Conservation (phyloP, 2,329 filamentous ascomycete genomes). For the Sarocladiaceae sp. region DNA sequence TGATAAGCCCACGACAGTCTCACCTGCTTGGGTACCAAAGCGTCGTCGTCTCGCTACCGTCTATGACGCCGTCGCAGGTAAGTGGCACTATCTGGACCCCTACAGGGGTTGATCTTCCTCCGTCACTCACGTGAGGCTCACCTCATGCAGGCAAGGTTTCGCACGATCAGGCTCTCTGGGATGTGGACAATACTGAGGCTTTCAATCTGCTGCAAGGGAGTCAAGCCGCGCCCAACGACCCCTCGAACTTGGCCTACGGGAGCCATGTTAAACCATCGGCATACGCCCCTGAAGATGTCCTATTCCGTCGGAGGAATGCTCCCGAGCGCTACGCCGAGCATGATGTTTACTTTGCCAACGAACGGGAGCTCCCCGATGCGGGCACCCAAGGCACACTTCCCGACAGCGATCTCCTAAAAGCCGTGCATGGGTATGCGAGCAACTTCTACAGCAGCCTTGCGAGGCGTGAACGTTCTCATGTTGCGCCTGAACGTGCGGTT, state of each 20-base stretch:
- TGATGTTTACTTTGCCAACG: conserved; percentile 64
- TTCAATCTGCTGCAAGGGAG: background rate
- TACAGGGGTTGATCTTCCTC: background rate
- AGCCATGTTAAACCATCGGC: background rate
- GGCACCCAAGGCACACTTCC: conserved; percentile 49
- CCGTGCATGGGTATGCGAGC: conserved; percentile 61
- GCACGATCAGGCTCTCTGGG: conserved; percentile 3
- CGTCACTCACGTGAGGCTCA: conserved; percentile 18
- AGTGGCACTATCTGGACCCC: conserved; percentile 12
- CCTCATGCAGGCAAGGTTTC: conserved; percentile 20
- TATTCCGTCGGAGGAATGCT: conserved; percentile 60
- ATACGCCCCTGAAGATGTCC: conserved; percentile 55
- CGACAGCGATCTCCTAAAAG: conserved; percentile 62
- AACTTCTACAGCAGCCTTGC: conserved; percentile 47
- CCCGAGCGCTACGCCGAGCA: conserved; percentile 63
- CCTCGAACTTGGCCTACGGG: too few relatives aligned
- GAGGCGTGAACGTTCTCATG: background rate
- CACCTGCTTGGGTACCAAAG: conserved; percentile 7
- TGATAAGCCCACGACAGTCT: background rate
- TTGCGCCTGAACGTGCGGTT: conserved; percentile 17
- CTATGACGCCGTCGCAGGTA: conserved; percentile 69
- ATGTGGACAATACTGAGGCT: background rate
- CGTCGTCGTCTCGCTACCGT: conserved; percentile 43
- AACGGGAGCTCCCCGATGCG: conserved; percentile 39
- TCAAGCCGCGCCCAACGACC: background rate